Conservation (phyloP, 108 stramenopile genomes). For the Nitzschia sp. region DNA sequence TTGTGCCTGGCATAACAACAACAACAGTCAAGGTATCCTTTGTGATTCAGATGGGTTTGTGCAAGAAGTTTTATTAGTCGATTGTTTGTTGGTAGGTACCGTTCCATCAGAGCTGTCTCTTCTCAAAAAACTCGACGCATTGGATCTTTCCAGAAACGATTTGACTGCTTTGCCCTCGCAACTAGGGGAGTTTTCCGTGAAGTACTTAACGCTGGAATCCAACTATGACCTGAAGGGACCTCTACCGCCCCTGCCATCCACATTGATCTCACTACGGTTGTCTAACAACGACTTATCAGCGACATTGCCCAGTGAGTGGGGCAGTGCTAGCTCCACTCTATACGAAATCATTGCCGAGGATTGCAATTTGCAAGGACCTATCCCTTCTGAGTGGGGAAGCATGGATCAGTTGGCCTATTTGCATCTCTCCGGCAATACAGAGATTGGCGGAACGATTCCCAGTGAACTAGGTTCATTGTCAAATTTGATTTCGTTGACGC, state of each 20-base stretch:
- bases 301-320: slow-evolving; percentile 38
- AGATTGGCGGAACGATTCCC: background rate
- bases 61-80: too few species aligned
- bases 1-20: too few species aligned
- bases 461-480: background rate
- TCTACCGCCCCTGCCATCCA: slow-evolving; percentile 15
- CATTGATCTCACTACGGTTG: slow-evolving; percentile 25
- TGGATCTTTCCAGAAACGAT: slow-evolving; percentile 13
- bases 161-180: background rate
- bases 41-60: too few species aligned
- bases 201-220: too few species aligned
- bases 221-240: too few species aligned
- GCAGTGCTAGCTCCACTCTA: too few species aligned
- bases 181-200: too few species aligned
- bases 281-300: slow-evolving; percentile 29
- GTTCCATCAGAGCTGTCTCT: slow-evolving; percentile 56
- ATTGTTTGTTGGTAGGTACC: slow-evolving; percentile 9
- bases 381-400: slow-evolving; percentile 37
- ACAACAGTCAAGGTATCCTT: too few species aligned
- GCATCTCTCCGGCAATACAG: too few species aligned
- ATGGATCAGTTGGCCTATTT: slow-evolving; percentile 41
- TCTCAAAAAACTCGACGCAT: slow-evolving; percentile 5
- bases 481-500: background rate
- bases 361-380: too few species aligned
- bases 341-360: too few species aligned